Percentiles rank a stretch among this genome's conserved stretches.
Conservation (phyloP, 257 asterid genomes). For the Rhazya stricta region DNA sequence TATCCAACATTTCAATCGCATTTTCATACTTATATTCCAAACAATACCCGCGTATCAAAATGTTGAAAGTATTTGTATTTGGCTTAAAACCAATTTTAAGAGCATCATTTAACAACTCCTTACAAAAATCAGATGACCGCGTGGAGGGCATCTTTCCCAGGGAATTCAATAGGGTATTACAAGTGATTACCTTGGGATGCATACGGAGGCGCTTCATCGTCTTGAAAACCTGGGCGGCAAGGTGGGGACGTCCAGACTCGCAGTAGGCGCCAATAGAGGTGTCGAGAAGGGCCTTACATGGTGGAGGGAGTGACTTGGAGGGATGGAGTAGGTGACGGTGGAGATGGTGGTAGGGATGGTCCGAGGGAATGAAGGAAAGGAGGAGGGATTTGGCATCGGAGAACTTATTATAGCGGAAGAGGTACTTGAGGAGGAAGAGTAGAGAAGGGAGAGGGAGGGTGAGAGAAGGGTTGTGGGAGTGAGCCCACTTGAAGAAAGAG, state of each 20-base stretch:
- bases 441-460: slow-evolving; percentile 54
- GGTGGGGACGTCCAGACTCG: slow-evolving; percentile 51
- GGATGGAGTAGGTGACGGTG: slow-evolving; percentile 80
- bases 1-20: slow-evolving; percentile 47
- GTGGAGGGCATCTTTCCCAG: slow-evolving; percentile 59
- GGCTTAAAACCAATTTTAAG: slow-evolving; percentile 54
- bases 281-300: slow-evolving; percentile 47
- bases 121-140: slow-evolving; percentile 36
- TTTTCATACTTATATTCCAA: slow-evolving; percentile 49
- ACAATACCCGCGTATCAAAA: slow-evolving; percentile 66
- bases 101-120: slow-evolving; percentile 62
- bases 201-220: slow-evolving; percentile 62
- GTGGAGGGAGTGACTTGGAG: slow-evolving; percentile 41
- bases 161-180: slow-evolving; percentile 50
- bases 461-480: slow-evolving; percentile 28
- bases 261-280: slow-evolving; percentile 62
- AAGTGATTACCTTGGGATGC: slow-evolving; percentile 40
- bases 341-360: slow-evolving; percentile 65
- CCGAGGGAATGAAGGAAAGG: slow-evolving; percentile 46
- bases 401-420: slow-evolving; percentile 50
- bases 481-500: slow-evolving; percentile 49
- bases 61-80: slow-evolving; percentile 57
- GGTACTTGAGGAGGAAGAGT: slow-evolving; percentile 46
- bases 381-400: slow-evolving; percentile 54
- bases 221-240: slow-evolving; percentile 63